Evolutionary conservation across 129 eudicot species (phyloP).

Genomic region (Tagetes erecta): DNA sequence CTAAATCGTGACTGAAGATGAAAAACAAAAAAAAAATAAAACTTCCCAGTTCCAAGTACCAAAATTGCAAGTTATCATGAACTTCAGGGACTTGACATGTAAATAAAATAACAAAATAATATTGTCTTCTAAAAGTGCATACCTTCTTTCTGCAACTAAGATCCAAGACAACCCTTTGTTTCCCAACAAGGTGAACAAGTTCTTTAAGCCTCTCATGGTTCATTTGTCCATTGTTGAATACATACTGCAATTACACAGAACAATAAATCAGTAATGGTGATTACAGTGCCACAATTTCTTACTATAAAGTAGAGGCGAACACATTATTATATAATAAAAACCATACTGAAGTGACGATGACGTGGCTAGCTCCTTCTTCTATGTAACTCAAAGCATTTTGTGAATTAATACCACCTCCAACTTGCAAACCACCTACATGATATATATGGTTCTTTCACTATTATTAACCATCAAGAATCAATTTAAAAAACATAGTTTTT

Average conservation of each 20-base stretch:
- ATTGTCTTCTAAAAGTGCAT: background rate
- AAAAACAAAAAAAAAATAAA: background rate
- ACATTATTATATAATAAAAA: background rate
- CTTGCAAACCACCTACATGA: slow-evolving; percentile 94
- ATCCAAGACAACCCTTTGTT: slow-evolving; percentile 83
- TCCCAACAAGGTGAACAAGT: slow-evolving; percentile 69
- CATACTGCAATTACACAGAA: slow-evolving; percentile 58
- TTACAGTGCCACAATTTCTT: slow-evolving; percentile 1
- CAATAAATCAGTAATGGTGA: background rate
- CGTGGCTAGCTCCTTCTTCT: slow-evolving; percentile 96
- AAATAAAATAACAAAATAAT: background rate
- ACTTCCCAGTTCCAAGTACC: background rate
- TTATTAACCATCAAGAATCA: slow-evolving; percentile 34
- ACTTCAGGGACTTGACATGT: background rate
- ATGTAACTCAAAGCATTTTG: slow-evolving; percentile 79
- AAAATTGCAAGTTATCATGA: background rate
- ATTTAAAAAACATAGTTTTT: background rate
- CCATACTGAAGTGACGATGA: slow-evolving; percentile 87
- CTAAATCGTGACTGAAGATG: background rate
- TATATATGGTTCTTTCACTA: slow-evolving; percentile 40
- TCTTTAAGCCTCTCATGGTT: slow-evolving; percentile 85
- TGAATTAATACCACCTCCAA: slow-evolving; percentile 93
- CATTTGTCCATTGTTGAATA: slow-evolving; percentile 86
- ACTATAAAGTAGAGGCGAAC: background rate
- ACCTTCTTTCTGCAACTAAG: slow-evolving; percentile 99